Evolutionary conservation across 164 flowering plant species (phyloP).

Genomic region (Nymphaea thermarum): DNA sequence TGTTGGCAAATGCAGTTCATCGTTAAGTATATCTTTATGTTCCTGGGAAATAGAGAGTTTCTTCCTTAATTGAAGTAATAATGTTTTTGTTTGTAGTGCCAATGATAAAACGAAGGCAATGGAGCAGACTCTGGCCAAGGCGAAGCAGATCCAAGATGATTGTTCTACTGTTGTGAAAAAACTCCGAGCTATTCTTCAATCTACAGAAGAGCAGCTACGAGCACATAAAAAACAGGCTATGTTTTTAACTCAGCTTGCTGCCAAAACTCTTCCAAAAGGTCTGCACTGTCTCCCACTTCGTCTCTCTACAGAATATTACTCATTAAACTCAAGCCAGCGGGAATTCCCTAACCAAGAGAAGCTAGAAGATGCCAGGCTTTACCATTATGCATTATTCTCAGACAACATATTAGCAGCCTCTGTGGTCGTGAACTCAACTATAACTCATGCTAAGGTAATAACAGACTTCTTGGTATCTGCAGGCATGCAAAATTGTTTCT

Average conservation of each 20-base stretch:
- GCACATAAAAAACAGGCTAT: slow-evolving; percentile 73
- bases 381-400: slow-evolving; percentile 85
- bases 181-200: slow-evolving; percentile 83
- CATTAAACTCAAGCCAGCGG: slow-evolving; percentile 45
- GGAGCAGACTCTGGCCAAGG: slow-evolving; percentile 71
- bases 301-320: slow-evolving; percentile 72
- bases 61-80: not conserved
- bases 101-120: slow-evolving; percentile 54
- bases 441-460: slow-evolving; percentile 67
- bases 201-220: slow-evolving; percentile 76
- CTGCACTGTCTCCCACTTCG: slow-evolving; percentile 96
- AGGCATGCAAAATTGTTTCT: not conserved
- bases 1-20: not conserved
- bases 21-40: not conserved
- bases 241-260: slow-evolving; percentile 82
- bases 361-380: slow-evolving; percentile 56
- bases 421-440: slow-evolving; percentile 89
- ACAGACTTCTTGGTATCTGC: not conserved
- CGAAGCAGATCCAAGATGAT: slow-evolving; percentile 72
- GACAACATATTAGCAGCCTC: slow-evolving; percentile 82
- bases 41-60: not conserved
- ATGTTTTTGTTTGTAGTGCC: slow-evolving; percentile 24
- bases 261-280: slow-evolving; percentile 93
- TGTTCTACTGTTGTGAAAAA: slow-evolving; percentile 62
- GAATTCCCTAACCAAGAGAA: slow-evolving; percentile 68